A percentile compares a stretch with the other conserved stretches of the same genome.
These are phyloP conservation scores for Scytalidium sp. DNA, from an alignment of 2,329 filamentous ascomycete genomes.

Conservation along the genomic window DNA sequence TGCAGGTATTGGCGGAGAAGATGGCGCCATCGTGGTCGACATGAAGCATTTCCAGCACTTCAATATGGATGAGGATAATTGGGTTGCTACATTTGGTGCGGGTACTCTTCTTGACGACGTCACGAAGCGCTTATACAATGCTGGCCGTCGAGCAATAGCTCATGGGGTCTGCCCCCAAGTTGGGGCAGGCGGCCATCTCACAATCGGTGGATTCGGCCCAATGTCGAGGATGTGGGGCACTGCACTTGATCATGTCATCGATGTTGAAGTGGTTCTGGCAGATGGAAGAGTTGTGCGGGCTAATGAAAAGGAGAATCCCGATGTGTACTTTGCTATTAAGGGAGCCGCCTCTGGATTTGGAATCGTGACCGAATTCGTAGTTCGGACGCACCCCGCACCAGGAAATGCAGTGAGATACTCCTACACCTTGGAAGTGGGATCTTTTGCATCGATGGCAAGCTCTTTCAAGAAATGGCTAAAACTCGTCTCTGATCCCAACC, in stretches of 20 bases:
- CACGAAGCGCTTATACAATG: constrained; percentile 44
- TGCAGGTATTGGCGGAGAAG: constrained; percentile 43
- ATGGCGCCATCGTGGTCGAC: constrained; percentile 53
- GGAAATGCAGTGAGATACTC: constrained; percentile 55
- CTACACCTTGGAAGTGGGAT: constrained; percentile 50
- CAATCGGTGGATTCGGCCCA: constrained; percentile 42
- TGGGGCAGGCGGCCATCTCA: constrained; percentile 56
- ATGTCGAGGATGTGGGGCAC: constrained; percentile 46
- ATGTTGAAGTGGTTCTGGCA: constrained; percentile 42
- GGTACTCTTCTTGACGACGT: constrained; percentile 52
- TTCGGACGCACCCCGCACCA: constrained; percentile 51
- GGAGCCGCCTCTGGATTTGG: constrained; percentile 34
- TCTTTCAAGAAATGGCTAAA: constrained; percentile 57
- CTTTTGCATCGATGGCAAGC: constrained; percentile 42
- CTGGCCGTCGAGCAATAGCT: constrained; percentile 54
- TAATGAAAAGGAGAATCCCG: constrained; percentile 21
- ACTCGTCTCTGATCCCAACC: constrained; percentile 48
- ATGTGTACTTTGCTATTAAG: constrained; percentile 30
- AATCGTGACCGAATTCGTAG: constrained; percentile 28
- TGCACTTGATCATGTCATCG: constrained; percentile 46
- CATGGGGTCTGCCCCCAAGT: constrained; percentile 59
- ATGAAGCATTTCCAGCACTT: constrained; percentile 51
- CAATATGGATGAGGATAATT: constrained; percentile 48
- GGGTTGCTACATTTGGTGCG: constrained; percentile 52
- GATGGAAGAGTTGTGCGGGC: constrained; percentile 23